These are phyloP conservation scores for Peronospora farinosa DNA, from an alignment of 352 stramenopile genomes.

Conservation along the genomic window DNA sequence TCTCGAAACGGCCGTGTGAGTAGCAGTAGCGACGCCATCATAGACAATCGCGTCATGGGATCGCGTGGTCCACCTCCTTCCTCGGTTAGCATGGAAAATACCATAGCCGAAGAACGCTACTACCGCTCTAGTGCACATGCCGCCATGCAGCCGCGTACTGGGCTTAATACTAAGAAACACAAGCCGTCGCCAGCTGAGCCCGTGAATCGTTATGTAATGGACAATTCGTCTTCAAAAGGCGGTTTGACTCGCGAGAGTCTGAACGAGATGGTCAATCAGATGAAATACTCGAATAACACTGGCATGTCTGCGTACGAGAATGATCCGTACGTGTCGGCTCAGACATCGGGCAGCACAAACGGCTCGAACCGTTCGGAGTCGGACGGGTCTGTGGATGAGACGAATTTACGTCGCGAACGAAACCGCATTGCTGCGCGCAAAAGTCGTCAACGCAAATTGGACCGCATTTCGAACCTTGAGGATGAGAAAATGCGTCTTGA, in stretches of 20 bases:
- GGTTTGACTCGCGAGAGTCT: conserved; percentile 55
- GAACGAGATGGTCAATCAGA: conserved; percentile 42
- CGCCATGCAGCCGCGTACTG: conserved; percentile 48
- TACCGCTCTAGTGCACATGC: conserved; percentile 46
- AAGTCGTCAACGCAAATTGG: conserved; percentile 75
- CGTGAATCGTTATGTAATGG: conserved; percentile 37
- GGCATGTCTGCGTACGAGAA: conserved; percentile 50
- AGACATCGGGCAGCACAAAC: conserved; percentile 41
- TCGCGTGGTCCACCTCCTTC: conserved; percentile 9
- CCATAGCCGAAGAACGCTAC: conserved; percentile 41
- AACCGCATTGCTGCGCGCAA: conserved; percentile 83
- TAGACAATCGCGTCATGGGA: conserved; percentile 17
- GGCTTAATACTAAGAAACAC: conserved; percentile 51
- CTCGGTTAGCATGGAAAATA: conserved; percentile 20
- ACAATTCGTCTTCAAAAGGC: conserved; percentile 13
- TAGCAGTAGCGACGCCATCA: conserved; percentile 13
- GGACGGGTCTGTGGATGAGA: conserved; percentile 66
- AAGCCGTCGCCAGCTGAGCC: conserved; percentile 49
- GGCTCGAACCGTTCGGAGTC: conserved; percentile 69
- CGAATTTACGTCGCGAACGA: conserved; percentile 70
- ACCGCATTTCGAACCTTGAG: conserved; percentile 83
- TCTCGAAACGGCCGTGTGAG: conserved; percentile 33
- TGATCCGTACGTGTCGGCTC: conserved; percentile 50
- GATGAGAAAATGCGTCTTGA: conserved; percentile 85
- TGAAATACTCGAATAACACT: conserved; percentile 41